phyloP scores from a whole-genome alignment of 805 yeast species.

The Cyberlindnera misumaiensis region DNA sequence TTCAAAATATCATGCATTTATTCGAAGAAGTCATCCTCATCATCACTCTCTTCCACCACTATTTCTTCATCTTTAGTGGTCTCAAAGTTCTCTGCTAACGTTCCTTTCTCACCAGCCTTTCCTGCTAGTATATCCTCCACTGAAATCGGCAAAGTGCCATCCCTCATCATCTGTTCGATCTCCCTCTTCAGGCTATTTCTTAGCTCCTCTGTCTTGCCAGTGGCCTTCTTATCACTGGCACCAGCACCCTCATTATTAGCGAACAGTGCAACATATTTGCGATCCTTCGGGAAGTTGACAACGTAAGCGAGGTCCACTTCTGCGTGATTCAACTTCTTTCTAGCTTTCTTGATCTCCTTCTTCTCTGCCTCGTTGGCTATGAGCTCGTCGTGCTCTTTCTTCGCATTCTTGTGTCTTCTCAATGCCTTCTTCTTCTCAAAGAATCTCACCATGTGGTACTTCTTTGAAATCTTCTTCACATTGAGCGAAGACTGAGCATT shows the following conservation, averaged over 20 bases:
- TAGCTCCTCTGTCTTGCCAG: conserved; percentile 35
- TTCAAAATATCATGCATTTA: conserved; percentile 2
- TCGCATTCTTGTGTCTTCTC: conserved; percentile 51
- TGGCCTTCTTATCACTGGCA: conserved; percentile 29
- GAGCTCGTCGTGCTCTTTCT: conserved; percentile 25
- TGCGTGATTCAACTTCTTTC: conserved; percentile 45
- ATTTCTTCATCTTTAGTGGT: conserved; percentile 10
- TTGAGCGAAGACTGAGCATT: conserved; percentile 37
- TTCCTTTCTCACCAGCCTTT: conserved; percentile 18
- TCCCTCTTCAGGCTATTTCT: conserved; percentile 44
- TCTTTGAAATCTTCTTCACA: conserved; percentile 50
- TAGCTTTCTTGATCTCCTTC: conserved; percentile 36
- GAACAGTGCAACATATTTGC: conserved; percentile 74
- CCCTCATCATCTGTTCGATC: conserved; percentile 44
- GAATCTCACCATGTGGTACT: conserved; percentile 90
- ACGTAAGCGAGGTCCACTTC: conserved; percentile 72
- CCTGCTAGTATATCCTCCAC: conserved; percentile 37
- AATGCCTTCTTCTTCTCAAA: conserved; percentile 84
- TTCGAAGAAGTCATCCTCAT: conserved; percentile 25
- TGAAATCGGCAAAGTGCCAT: conserved; percentile 51
- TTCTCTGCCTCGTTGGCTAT: conserved; percentile 30
- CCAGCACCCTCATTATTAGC: conserved; percentile 37
- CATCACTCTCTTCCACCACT: conserved; percentile 21
- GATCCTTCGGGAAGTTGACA: conserved; percentile 67
- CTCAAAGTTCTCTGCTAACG: conserved; percentile 14